Evolutionary conservation across 2,329 filamentous ascomycete species (phyloP).

Genomic region (Colletotrichum theobromicola): DNA sequence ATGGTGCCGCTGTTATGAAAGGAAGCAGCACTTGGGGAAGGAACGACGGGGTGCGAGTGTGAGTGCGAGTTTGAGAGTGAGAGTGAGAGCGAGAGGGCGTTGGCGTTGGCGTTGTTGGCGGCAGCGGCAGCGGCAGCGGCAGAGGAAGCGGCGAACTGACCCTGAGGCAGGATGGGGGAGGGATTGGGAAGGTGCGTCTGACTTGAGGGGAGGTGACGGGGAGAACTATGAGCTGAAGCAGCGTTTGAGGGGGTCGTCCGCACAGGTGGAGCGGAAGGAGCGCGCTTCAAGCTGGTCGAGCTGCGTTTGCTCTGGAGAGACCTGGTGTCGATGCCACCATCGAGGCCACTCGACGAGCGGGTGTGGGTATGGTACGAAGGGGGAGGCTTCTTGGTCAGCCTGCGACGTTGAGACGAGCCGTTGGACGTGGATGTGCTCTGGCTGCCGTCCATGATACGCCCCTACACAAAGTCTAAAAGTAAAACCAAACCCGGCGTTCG

Average conservation of each 20-base stretch:
- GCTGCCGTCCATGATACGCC: constrained; percentile 50
- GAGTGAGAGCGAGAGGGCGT: neutral
- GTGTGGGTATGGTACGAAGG: constrained; percentile 47
- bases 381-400: constrained; percentile 68
- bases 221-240: constrained; percentile 33
- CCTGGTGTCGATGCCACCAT: constrained; percentile 60
- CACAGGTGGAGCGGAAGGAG: constrained; percentile 63
- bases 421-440: constrained; percentile 44
- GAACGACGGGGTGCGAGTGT: neutral
- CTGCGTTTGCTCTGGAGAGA: constrained; percentile 68
- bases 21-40: constrained; percentile 16
- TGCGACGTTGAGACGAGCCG: constrained; percentile 60
- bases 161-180: constrained; percentile 50
- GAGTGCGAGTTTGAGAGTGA: neutral
- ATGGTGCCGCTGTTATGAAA: neutral
- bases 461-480: constrained; percentile 21
- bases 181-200: constrained; percentile 44
- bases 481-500: neutral
- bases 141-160: constrained; percentile 53
- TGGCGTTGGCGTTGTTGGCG: neutral
- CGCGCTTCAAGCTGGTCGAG: constrained; percentile 66
- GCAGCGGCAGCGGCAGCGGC: too few species aligned
- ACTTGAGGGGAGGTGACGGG: constrained; percentile 47
- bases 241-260: constrained; percentile 50
- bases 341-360: constrained; percentile 54